Evolutionary conservation across 257 asterid genomes (phyloP), one percentile per base, ranked within the genome.

Genomic region (Solanum piurae): DNA sequence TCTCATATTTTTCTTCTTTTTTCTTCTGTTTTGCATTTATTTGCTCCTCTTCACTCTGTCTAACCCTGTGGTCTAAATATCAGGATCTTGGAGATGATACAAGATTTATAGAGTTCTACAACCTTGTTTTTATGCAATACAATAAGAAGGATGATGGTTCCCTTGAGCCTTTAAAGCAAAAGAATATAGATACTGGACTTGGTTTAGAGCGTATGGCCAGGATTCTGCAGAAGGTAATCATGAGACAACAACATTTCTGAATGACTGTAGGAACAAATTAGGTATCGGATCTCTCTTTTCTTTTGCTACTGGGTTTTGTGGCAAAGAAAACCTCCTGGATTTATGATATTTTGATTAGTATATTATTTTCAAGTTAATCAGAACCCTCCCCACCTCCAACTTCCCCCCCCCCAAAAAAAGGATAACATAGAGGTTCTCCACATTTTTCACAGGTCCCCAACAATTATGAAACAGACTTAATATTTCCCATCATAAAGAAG

Each of bases 191-290:
- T 90, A 96, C 98, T 7, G 99, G 99, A 74, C 96, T 96, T 18
- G 99, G 99, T 90, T 91, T 96, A 88, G 99, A 96, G 94, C 98
- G 99, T 76, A 91, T 96, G 93, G 99, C 98, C 91, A 95, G 98
- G 88, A 95, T 96, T 90, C 98, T 95, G 88, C 99, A 96, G 89
- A 89, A 92, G 95, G 99, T 90, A 86, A 83, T 64, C 69, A 37
- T 76, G 60, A 66, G 86, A 23, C 64, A 84, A 66, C 87, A 27
- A 66, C 40, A 18, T 77, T 64, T 40, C 66, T 82, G 79, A 36
- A 75, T 71, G 80, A 66, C 40, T 85, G 13, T 85, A 71, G 77
- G 74, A 71, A 66, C 13, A 85, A 25, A 66, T 68, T 85, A 49
- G 82, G 42, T 85, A 42, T 85, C 20, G 4, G 69, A 82, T 46